Percentiles rank a stretch among this genome's conserved stretches.
phyloP scores from a whole-genome alignment of 2,329 filamentous ascomycete species.

The Claviceps sp. region DNA sequence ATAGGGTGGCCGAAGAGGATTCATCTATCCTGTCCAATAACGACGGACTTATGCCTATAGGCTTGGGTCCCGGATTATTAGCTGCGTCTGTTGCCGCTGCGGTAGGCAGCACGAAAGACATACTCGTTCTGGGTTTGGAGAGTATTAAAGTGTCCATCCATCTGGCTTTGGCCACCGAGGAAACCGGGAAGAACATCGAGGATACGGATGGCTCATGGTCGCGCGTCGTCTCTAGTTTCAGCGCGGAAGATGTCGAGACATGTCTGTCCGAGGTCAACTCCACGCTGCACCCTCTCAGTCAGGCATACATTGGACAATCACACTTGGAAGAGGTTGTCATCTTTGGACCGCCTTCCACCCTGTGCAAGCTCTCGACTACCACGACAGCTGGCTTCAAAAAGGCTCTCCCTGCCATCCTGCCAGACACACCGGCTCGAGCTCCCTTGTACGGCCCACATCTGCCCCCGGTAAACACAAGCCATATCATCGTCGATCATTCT shows the following conservation, averaged over 20 bases:
- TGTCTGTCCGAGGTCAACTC: neutral
- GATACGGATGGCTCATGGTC: neutral
- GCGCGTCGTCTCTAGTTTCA: neutral
- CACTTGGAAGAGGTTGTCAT: neutral
- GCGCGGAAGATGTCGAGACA: neutral
- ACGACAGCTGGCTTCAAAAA: neutral
- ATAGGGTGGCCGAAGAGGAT: neutral
- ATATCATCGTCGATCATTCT: neutral
- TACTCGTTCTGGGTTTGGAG: neutral
- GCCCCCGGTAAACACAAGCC: neutral
- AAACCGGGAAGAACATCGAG: neutral
- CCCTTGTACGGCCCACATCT: neutral
- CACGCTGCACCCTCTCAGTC: neutral
- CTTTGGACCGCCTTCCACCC: neutral
- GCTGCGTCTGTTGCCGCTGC: neutral
- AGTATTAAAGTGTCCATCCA: neutral
- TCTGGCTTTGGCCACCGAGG: neutral
- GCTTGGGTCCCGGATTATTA: neutral
- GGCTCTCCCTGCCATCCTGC: neutral
- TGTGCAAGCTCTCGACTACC: neutral
- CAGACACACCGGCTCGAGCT: neutral
- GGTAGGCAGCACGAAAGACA: neutral
- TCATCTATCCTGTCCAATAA: neutral
- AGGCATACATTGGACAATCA: neutral
- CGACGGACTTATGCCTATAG: neutral